Conservation (phyloP, 2,329 filamentous ascomycete genomes). For the Colletotrichum godetiae region DNA sequence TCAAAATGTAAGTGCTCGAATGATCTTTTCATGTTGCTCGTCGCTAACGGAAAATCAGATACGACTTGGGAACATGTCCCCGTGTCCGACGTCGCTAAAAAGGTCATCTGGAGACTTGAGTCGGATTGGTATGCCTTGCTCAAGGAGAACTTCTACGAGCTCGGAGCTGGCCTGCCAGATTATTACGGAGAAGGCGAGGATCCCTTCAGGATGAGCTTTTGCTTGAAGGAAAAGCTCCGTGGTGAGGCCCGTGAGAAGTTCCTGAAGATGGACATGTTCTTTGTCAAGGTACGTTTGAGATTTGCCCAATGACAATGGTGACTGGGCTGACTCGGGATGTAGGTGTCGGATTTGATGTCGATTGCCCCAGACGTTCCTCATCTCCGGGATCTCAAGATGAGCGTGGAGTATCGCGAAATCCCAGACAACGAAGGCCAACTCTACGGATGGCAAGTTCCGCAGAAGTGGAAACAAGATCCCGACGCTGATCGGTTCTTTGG, state of each 20-base stretch:
- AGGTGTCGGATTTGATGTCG: constrained; percentile 73
- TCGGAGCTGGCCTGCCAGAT: constrained; percentile 63
- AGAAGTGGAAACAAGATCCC: constrained; percentile 71
- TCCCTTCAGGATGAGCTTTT: constrained; percentile 56
- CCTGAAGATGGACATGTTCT: constrained; percentile 71
- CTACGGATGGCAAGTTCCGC: constrained; percentile 52
- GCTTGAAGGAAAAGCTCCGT: constrained; percentile 58
- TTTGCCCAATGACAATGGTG: neutral
- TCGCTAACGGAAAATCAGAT: constrained; percentile 51
- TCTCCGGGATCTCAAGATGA: constrained; percentile 65
- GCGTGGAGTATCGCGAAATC: constrained; percentile 70
- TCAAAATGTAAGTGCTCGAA: constrained; percentile 64
- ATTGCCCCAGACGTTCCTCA: constrained; percentile 69
- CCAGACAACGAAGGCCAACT: constrained; percentile 61
- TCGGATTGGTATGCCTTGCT: constrained; percentile 67
- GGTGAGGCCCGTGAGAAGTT: constrained; percentile 65
- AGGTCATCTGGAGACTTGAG: constrained; percentile 69
- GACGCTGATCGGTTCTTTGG: constrained; percentile 61
- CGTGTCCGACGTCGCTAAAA: constrained; percentile 65
- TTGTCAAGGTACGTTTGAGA: constrained; percentile 66
- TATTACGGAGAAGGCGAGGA: constrained; percentile 61
- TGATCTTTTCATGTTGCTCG: no score
- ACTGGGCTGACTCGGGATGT: constrained; percentile 33
- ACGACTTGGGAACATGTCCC: constrained; percentile 69
- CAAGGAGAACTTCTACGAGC: constrained; percentile 59